Evolutionary conservation across 164 flowering plant genomes (phyloP).

Genomic region (Echeveria elegans): DNA sequence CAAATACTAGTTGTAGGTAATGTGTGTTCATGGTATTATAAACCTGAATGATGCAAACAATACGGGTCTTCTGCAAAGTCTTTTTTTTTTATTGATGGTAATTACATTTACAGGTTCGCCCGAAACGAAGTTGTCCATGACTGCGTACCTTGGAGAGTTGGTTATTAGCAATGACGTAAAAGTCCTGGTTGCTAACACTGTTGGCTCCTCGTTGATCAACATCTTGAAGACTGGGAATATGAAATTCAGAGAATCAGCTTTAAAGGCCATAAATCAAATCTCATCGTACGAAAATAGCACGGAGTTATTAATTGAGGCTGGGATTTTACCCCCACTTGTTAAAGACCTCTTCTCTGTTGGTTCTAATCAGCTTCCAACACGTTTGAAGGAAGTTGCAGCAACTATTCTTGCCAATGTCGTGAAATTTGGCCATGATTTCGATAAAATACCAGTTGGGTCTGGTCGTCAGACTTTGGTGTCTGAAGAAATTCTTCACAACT

Average conservation of each 20-base stretch:
- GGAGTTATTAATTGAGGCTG: conserved; percentile 62
- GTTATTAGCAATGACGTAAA: conserved; percentile 74
- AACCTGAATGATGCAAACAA: background rate
- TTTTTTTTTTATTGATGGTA: background rate
- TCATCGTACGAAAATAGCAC: conserved; percentile 79
- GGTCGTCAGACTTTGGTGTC: conserved; percentile 78
- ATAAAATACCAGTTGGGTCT: conserved; percentile 58
- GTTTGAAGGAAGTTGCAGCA: conserved; percentile 87
- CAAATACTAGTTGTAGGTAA: background rate
- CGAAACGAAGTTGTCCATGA: conserved; percentile 82
- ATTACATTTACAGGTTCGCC: conserved; percentile 52
- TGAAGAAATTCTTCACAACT: conserved; percentile 67
- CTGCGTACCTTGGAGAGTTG: conserved; percentile 71
- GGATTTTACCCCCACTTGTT: conserved; percentile 84
- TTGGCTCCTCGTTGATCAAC: conserved; percentile 64
- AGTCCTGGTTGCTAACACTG: conserved; percentile 64
- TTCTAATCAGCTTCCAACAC: conserved; percentile 66
- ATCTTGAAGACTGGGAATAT: conserved; percentile 57
- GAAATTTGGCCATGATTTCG: conserved; percentile 57
- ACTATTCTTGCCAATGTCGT: conserved; percentile 86
- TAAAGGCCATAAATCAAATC: conserved; percentile 82
- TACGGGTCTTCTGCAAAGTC: too few relatives aligned
- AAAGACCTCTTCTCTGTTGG: conserved; percentile 82
- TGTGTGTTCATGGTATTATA: background rate
- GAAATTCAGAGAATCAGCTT: conserved; percentile 74